These are phyloP conservation scores for Harringtonia lauricola DNA, from an alignment of 2,329 filamentous ascomycete species.

Conservation along the genomic window DNA sequence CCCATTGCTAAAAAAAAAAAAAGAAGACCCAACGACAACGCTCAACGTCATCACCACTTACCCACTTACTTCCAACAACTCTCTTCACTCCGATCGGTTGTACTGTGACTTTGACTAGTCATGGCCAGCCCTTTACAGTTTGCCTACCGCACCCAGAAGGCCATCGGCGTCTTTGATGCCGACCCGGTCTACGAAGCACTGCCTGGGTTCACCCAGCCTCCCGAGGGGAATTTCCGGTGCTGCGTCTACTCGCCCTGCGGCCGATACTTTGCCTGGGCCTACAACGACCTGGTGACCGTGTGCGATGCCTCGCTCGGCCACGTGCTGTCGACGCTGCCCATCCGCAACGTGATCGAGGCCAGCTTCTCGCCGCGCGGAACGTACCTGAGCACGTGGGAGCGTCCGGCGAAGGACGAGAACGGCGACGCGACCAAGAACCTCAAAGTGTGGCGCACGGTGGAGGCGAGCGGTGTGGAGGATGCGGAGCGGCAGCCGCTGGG, in stretches of 20 bases:
- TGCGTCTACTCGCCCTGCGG: constrained; percentile 93
- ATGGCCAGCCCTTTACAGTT: constrained; percentile 92
- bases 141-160: constrained; percentile 94
- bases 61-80: background rate
- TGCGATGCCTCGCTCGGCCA: constrained; percentile 71
- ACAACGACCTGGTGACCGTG: constrained; percentile 74
- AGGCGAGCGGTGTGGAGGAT: constrained; percentile 54
- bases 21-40: constrained; percentile 12
- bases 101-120: constrained; percentile 81
- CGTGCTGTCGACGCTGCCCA: constrained; percentile 61
- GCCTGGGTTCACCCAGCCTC: constrained; percentile 71
- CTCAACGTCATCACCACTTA: background rate
- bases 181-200: constrained; percentile 79
- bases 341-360: constrained; percentile 83
- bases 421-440: constrained; percentile 93
- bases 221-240: constrained; percentile 91
- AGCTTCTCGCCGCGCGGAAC: constrained; percentile 88
- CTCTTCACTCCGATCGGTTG: constrained; percentile 14
- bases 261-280: constrained; percentile 92
- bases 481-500: constrained; percentile 62
- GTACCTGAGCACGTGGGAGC: constrained; percentile 94
- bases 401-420: constrained; percentile 81
- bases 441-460: constrained; percentile 85
- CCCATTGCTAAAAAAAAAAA: too few species aligned
- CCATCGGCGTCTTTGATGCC: constrained; percentile 87